Evolutionary conservation across 306 rosid species (phyloP).

Genomic region (Glycine latifolia): DNA sequence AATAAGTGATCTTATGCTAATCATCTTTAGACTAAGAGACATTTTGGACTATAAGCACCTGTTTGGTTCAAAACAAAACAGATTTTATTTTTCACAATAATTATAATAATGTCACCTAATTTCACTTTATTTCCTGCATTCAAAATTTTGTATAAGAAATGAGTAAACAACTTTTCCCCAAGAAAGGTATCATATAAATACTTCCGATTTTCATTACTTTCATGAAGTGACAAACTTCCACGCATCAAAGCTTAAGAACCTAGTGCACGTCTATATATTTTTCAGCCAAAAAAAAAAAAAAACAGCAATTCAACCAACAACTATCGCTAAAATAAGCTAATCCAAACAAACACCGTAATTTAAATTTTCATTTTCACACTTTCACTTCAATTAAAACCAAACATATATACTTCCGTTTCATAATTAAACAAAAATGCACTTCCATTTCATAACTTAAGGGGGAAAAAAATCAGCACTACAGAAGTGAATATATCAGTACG

Average conservation of each 20-base stretch:
- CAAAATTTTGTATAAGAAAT: not conserved
- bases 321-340: conserved; percentile 11
- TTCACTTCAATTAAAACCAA: conserved; percentile 29
- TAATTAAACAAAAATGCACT: conserved; percentile 10
- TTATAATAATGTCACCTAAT: not conserved
- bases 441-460: not conserved
- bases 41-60: conserved; percentile 26
- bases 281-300: not conserved
- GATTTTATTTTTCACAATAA: not conserved
- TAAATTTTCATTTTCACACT: conserved; percentile 31
- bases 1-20: conserved; percentile 22
- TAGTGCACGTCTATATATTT: not conserved
- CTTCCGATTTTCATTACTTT: not conserved
- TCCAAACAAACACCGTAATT: conserved; percentile 9
- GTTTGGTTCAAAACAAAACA: not conserved
- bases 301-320: not conserved
- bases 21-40: conserved; percentile 13
- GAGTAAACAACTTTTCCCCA: not conserved
- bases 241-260: conserved; percentile 2
- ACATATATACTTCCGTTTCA: conserved; percentile 13
- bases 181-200: not conserved
- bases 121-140: not conserved
- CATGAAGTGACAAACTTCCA: conserved; percentile 4
- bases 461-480: not conserved
- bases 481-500: not conserved